Evolutionary conservation across 768 basidiomycete genomes (phyloP), one percentile per base, ranked within the genome.

Genomic region (Termitomyces bulborhizus): DNA sequence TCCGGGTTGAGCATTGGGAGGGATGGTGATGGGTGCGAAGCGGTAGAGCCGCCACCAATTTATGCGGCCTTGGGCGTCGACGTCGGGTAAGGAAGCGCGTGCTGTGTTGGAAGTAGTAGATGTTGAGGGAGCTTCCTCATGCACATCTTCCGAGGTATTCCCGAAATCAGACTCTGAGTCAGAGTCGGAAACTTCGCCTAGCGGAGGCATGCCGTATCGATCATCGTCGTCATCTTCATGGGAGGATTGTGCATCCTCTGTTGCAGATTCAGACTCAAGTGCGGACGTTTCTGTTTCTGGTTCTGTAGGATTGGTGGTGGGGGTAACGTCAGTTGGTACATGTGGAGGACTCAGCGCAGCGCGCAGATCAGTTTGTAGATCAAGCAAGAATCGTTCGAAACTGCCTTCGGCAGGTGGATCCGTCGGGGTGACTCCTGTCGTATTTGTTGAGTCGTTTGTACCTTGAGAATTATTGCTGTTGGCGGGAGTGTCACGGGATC

Each of bases 11-110:
- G 49, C 34, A 39, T 66, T 53, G 21, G 68, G 51, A 44, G 75
- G 66, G 55, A 75, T 61, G 21, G 61, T 57, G 68, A 90, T 85
- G 39, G 88, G 76, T 7, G 86, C 86, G 73, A 90, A 91, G n/a
- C 88, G 80, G 64, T 90, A 90, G 62, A 90, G 69, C 53, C 89
- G 74, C 90, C 90, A 91, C 82, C 88, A 88, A 64, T 91, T 91
- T 55, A 91, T 77, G 16, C 79, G 67, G 12, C 74, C 76, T 42
- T 69, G 64, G 3, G 68, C 69, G 49, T 62, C 54, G 18, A 52
- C 43, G 18, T 63, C 57, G 4, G 54, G 40, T 24, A 46, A 27
- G 16, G 51, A 48, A 50, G 37, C 18, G 7, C 21, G 34, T 29
- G 37, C 51, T 46, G 57, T 18, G 50, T 36, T 39, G 34, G 26